Conservation (phyloP, 2,329 filamentous ascomycete genomes). For the Aspergillus terreus region DNA sequence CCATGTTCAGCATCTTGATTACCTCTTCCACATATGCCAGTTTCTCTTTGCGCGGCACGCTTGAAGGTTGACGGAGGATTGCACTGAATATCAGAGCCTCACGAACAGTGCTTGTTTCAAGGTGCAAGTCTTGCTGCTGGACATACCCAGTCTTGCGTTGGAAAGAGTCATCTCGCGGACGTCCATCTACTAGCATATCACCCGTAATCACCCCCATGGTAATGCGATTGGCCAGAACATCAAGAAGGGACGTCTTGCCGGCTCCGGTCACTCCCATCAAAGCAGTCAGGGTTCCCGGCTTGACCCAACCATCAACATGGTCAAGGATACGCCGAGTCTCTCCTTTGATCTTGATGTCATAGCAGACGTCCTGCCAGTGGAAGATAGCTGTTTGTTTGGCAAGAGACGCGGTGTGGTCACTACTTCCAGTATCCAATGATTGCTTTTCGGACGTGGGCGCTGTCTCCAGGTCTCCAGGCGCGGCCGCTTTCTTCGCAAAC, state of each 20-base stretch:
- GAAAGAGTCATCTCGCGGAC: slow-evolving; percentile 71
- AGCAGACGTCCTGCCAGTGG: slow-evolving; percentile 81
- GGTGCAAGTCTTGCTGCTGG: slow-evolving; percentile 84
- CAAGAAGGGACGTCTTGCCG: slow-evolving; percentile 84
- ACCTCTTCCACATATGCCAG: slow-evolving; percentile 81
- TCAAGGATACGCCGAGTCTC: slow-evolving; percentile 72
- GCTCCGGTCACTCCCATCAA: slow-evolving; percentile 88
- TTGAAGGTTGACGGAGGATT: slow-evolving; percentile 75
- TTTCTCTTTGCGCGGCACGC: slow-evolving; percentile 68
- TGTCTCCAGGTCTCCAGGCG: slow-evolving; percentile 20
- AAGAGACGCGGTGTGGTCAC: slow-evolving; percentile 67
- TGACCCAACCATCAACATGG: slow-evolving; percentile 86
- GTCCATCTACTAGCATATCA: slow-evolving; percentile 75
- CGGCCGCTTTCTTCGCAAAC: slow-evolving; percentile 20
- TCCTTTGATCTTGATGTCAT: slow-evolving; percentile 73
- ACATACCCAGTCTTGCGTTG: slow-evolving; percentile 53
- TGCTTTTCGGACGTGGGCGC: slow-evolving; percentile 35
- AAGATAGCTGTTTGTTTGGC: slow-evolving; percentile 72
- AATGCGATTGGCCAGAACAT: slow-evolving; percentile 76
- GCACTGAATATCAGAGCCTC: slow-evolving; percentile 84
- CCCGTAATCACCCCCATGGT: slow-evolving; percentile 84
- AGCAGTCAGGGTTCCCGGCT: slow-evolving; percentile 82
- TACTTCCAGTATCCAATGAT: slow-evolving; percentile 69
- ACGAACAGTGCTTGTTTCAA: slow-evolving; percentile 77
- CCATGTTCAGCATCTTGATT: slow-evolving; percentile 83